A percentile compares a stretch with the other conserved stretches of the same genome.
Conservation (phyloP, 805 yeast species). For the Candida verbasci region DNA sequence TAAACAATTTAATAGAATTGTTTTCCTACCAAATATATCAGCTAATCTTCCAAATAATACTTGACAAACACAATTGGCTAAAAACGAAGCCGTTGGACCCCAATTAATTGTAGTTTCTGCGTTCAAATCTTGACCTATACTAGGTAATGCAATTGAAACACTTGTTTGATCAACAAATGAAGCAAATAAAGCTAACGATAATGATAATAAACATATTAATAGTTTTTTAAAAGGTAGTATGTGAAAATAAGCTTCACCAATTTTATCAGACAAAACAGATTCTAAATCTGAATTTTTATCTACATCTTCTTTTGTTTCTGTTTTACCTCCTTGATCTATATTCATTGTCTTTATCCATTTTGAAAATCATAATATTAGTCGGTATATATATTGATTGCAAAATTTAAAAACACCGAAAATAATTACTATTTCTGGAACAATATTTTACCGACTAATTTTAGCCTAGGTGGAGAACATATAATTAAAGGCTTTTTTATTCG, state of each 20-base stretch:
- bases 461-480: no score
- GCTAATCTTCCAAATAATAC: constrained; percentile 50
- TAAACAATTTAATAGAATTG: constrained; percentile 36
- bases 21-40: constrained; percentile 52
- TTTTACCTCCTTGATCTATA: background rate
- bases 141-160: constrained; percentile 43
- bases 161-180: constrained; percentile 49
- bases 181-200: constrained; percentile 34
- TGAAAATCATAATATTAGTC: no score
- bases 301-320: no score
- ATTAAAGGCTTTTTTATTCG: no score
- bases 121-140: constrained; percentile 42
- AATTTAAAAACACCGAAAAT: no score
- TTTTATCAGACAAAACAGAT: constrained; percentile 17
- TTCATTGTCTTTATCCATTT: background rate
- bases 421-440: no score
- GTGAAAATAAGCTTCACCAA: constrained; percentile 41
- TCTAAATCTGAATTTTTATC: no score
- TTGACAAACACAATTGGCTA: constrained; percentile 49
- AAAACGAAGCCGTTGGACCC: constrained; percentile 53
- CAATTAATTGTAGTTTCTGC: constrained; percentile 48
- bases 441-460: no score
- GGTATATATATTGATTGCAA: no score
- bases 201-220: constrained; percentile 29
- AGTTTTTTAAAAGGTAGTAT: constrained; percentile 33